Conservation (phyloP, 768 basidiomycete species). For the Kwoniella pini region DNA sequence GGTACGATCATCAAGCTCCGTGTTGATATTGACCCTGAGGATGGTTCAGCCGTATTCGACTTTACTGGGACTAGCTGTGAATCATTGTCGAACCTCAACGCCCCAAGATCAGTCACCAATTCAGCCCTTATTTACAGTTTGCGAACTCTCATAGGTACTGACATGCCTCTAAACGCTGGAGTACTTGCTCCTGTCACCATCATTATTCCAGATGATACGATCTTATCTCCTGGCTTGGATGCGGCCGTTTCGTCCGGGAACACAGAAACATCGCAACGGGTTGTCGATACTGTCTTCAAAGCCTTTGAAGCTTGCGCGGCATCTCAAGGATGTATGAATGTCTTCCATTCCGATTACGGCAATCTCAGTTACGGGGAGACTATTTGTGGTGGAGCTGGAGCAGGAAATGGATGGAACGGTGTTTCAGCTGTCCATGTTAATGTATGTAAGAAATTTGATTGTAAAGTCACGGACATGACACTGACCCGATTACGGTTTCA, state of each 20-base stretch:
- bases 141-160: constrained; percentile 35
- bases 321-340: constrained; percentile 80
- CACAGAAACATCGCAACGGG: constrained; percentile 85
- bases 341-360: constrained; percentile 82
- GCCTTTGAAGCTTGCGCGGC: constrained; percentile 90
- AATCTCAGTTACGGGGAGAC: constrained; percentile 76
- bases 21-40: constrained; percentile 72
- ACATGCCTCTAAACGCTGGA: constrained; percentile 47
- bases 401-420: constrained; percentile 44
- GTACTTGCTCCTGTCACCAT: constrained; percentile 58
- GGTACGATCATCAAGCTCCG: constrained; percentile 58
- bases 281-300: constrained; percentile 89
- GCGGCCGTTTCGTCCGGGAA: constrained; percentile 90
- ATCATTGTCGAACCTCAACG: constrained; percentile 42
- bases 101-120: constrained; percentile 39
- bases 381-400: constrained; percentile 45
- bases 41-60: constrained; percentile 80
- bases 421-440: constrained; percentile 26
- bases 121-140: constrained; percentile 49
- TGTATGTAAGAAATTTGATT: not conserved
- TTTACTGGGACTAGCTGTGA: constrained; percentile 59
- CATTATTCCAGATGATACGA: constrained; percentile 72
- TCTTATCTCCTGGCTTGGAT: constrained; percentile 76
- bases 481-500: constrained; percentile 27
- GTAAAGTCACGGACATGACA: not conserved